Evolutionary conservation across 2,329 filamentous ascomycete species (phyloP), one percentile per base, ranked within the genome.

Genomic region (Microcyclospora tardicrescens): DNA sequence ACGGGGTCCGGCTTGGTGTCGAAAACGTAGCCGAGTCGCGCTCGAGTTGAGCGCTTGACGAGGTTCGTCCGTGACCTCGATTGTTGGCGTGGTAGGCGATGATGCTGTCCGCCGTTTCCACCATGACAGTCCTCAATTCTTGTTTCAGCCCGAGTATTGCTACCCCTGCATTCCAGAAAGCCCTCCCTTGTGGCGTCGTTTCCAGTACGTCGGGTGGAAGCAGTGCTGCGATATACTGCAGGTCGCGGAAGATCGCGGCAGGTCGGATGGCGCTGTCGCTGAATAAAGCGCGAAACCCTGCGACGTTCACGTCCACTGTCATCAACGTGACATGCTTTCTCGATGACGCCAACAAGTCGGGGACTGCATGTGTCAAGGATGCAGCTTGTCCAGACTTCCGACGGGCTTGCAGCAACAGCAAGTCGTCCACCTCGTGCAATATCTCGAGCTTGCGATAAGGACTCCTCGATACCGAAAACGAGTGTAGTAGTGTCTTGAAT

Each of bases 401-500:
- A 6, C 30, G 30, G 6, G 12, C 30, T 32, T 32, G 30, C 5
- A 32, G n/a, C 11, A 34, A 31, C 12, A 60, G 43, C 5, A 98
- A 71, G 32, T 81, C 76, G 53, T 93, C 79, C 5, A 98, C 69
- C 57, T 95, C 85, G 43, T 81, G 78, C 4, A 96, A 67, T 0
- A 84, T 81, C 47, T 81, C 79, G 10, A 98, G 71, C 61, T 98
- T 98, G 15, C 76, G 72, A 49, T 82, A 82, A 0, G 91, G 91
- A 54, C 91, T 93, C 0, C 84, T 83, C 48, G 93, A 84, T 3
- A 87, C 83, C 32, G 84, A 85, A 50, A 98, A 93, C 64, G 85
- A 86, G 46, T 77, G 78, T 27, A 96, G 68, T 1, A 96, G 68
- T 10, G 80, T 77, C 47, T 77, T 72, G 55, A 93, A 95, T 1